These are phyloP conservation scores for Saussurea involucrata DNA, from an alignment of 129 eudicot species.

Conservation along the genomic window DNA sequence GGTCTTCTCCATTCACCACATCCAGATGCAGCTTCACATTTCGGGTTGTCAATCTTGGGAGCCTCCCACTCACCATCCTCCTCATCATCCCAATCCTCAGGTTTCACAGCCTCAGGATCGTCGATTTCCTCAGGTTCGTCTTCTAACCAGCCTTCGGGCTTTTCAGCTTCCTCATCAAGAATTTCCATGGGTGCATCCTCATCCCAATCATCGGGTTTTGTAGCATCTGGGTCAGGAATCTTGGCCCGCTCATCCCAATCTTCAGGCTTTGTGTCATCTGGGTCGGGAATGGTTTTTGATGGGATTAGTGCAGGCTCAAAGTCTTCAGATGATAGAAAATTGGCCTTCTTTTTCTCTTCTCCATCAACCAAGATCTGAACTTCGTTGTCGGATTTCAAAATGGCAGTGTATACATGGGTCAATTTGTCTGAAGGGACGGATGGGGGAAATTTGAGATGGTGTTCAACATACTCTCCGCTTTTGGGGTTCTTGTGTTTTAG, in stretches of 20 bases:
- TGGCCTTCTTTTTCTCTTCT: slow-evolving; percentile 94
- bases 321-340: slow-evolving; percentile 66
- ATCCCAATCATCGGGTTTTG: slow-evolving; percentile 93
- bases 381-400: slow-evolving; percentile 74
- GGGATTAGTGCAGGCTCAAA: slow-evolving; percentile 90
- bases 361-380: slow-evolving; percentile 71
- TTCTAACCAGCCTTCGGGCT: slow-evolving; percentile 95
- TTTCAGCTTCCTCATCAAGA: slow-evolving; percentile 77
- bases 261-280: slow-evolving; percentile 91
- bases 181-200: slow-evolving; percentile 98
- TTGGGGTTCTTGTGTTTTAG: slow-evolving; percentile 93
- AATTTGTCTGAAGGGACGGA: slow-evolving; percentile 87
- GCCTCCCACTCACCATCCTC: slow-evolving; percentile 99
- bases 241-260: slow-evolving; percentile 95
- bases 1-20: slow-evolving; percentile 98
- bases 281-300: slow-evolving; percentile 80
- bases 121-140: slow-evolving; percentile 93
- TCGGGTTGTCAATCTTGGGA: slow-evolving; percentile 87
- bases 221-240: slow-evolving; percentile 86
- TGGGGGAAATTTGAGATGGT: slow-evolving; percentile 89
- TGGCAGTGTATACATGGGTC: slow-evolving; percentile 91
- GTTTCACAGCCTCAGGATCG: slow-evolving; percentile 86
- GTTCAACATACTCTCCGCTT: slow-evolving; percentile 79
- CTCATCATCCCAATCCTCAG: slow-evolving; percentile 96
- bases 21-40: slow-evolving; percentile 76